phyloP scores from a whole-genome alignment of 768 basidiomycete species.

The Russula compacta region DNA sequence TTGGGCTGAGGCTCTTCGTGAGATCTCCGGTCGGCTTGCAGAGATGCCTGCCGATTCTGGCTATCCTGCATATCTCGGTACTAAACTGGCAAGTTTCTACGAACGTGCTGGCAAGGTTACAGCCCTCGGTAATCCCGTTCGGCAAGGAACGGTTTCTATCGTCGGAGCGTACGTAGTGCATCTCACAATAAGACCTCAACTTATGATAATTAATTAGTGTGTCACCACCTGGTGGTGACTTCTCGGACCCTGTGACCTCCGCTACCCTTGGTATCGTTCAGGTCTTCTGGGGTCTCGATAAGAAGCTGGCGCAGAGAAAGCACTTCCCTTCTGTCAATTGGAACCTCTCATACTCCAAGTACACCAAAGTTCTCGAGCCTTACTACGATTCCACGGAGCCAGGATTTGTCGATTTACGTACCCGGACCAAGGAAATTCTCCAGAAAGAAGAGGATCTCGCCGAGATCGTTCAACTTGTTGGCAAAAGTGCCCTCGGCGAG shows the following conservation, averaged over 20 bases:
- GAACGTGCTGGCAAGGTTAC: slow-evolving; percentile 96
- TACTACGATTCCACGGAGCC: slow-evolving; percentile 87
- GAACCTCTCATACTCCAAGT: slow-evolving; percentile 99
- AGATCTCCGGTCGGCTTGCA: slow-evolving; percentile 97
- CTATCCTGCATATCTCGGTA: slow-evolving; percentile 93
- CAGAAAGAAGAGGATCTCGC: slow-evolving; percentile 99
- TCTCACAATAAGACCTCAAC: not conserved
- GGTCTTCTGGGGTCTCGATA: slow-evolving; percentile 99
- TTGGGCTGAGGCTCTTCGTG: slow-evolving; percentile 98
- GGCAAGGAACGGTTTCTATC: slow-evolving; percentile 93
- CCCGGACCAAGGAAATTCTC: slow-evolving; percentile 89
- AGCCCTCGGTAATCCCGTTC: slow-evolving; percentile 79
- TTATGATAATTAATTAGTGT: slow-evolving; percentile 44
- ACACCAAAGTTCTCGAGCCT: slow-evolving; percentile 86
- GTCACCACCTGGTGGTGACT: slow-evolving; percentile 97
- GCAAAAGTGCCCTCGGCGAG: slow-evolving; percentile 95
- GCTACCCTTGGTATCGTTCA: slow-evolving; percentile 98
- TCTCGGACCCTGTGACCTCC: slow-evolving; percentile 96
- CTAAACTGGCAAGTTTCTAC: slow-evolving; percentile 96
- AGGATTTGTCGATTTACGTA: slow-evolving; percentile 91
- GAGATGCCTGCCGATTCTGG: slow-evolving; percentile 99
- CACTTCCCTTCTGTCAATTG: slow-evolving; percentile 99
- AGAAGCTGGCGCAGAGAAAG: slow-evolving; percentile 97
- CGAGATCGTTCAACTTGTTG: slow-evolving; percentile 99
- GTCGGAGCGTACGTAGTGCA: slow-evolving; percentile 82